Percentiles rank a stretch among this genome's conserved stretches.
phyloP scores from a whole-genome alignment of 129 eudicot species.

The Arctium minus region DNA sequence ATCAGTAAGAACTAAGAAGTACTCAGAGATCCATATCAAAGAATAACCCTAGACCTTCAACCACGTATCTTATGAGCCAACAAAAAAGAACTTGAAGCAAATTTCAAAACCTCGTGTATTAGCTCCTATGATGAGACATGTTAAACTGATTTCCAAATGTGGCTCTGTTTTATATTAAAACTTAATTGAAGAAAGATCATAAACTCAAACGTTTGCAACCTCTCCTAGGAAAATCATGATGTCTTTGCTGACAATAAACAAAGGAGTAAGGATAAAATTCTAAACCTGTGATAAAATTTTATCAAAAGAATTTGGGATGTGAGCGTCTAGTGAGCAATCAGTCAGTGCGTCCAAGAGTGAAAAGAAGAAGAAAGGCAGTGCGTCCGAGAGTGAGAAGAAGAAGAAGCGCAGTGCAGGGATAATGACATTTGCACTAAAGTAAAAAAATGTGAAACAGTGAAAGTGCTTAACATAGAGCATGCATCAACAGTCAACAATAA shows the following conservation, averaged over 20 bases:
- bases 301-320: neutral
- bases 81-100: neutral
- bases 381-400: too few species aligned
- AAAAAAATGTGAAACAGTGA: neutral
- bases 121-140: too few species aligned
- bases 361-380: neutral
- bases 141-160: neutral
- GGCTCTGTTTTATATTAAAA: neutral
- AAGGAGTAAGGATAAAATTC: neutral
- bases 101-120: too few species aligned
- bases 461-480: neutral
- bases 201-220: neutral
- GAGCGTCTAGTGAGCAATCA: neutral
- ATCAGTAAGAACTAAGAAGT: neutral
- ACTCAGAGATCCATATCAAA: too few species aligned
- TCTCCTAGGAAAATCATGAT: neutral
- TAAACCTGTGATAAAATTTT: neutral
- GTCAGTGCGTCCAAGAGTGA: neutral
- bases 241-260: neutral
- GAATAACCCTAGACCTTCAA: too few species aligned
- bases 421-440: slow-evolving; percentile 3
- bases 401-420: neutral
- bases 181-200: neutral
- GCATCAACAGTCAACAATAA: slow-evolving; percentile 7
- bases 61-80: neutral